A percentile compares a stretch with the other conserved stretches of the same genome.
These are phyloP conservation scores for Meira nashicola DNA, from an alignment of 1,284 basidiomycete genomes.

Conservation along the genomic window DNA sequence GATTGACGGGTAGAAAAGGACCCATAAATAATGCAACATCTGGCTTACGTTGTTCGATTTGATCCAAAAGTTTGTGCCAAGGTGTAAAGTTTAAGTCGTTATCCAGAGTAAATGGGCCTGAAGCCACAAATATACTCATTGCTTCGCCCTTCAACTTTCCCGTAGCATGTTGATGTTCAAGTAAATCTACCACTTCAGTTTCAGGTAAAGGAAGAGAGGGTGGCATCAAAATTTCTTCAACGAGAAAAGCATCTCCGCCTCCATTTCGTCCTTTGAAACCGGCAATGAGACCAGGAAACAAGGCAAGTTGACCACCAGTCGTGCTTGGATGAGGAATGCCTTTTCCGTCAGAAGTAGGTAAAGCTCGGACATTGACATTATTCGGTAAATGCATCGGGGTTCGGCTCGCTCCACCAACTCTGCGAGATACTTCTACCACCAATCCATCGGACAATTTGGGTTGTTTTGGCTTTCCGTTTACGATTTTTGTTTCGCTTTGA, in stretches of 20 bases:
- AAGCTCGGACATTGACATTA: conserved; percentile 28
- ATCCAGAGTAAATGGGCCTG: conserved; percentile 36
- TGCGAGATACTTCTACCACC: conserved; percentile 34
- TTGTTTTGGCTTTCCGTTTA: conserved; percentile 7
- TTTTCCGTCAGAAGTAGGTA: conserved; percentile 15
- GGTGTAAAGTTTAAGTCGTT: conserved; percentile 32
- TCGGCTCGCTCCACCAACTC: conserved; percentile 42
- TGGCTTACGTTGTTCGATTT: conserved; percentile 61
- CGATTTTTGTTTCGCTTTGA: neutral
- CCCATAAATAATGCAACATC: conserved; percentile 79
- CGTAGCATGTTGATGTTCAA: conserved; percentile 22
- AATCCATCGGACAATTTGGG: conserved; percentile 13
- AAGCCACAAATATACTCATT: conserved; percentile 27
- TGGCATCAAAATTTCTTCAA: conserved; percentile 69
- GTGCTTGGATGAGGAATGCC: neutral
- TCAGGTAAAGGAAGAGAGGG: conserved; percentile 41
- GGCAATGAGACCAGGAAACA: conserved; percentile 86
- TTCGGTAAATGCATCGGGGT: conserved; percentile 30
- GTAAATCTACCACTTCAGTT: conserved; percentile 25
- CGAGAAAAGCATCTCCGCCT: conserved; percentile 78
- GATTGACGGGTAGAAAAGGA: conserved; percentile 76
- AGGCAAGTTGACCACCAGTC: conserved; percentile 53
- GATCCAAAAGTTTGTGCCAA: conserved; percentile 44
- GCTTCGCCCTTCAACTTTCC: conserved; percentile 19
- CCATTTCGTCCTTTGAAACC: conserved; percentile 87